A percentile compares a stretch with the other conserved stretches of the same genome.
Evolutionary conservation across 805 yeast species (phyloP).

Genomic region (Monosporozyma aquatica): DNA sequence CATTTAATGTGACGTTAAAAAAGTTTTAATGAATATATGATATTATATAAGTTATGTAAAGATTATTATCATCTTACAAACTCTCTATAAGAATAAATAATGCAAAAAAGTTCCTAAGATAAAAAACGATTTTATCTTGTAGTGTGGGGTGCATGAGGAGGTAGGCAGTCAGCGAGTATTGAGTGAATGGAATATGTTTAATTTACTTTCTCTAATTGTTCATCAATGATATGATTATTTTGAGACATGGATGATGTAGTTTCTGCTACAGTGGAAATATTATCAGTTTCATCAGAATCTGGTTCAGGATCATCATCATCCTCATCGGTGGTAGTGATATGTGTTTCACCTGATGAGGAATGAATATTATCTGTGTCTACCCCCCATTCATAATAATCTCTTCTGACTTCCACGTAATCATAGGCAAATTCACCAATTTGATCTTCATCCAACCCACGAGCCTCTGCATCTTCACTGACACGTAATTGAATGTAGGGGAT

Average conservation of each 20-base stretch:
- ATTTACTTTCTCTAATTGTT: background rate
- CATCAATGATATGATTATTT: constrained; percentile 3
- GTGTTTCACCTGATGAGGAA: constrained; percentile 6
- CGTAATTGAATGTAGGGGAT: constrained; percentile 79
- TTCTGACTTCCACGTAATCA: constrained; percentile 92
- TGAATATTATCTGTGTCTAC: constrained; percentile 21
- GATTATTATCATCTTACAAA: background rate
- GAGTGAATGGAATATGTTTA: too few species aligned
- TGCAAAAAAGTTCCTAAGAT: background rate
- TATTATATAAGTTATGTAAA: background rate
- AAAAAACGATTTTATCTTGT: background rate
- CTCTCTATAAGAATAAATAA: constrained; percentile 1
- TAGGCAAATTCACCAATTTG: constrained; percentile 99
- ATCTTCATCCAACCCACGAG: constrained; percentile 86
- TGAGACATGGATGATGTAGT: background rate
- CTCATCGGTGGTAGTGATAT: constrained; percentile 1
- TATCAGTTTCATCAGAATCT: constrained; percentile 6
- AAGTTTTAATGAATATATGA: constrained; percentile 1
- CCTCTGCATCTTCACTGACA: constrained; percentile 78
- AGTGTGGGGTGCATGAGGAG: too few species aligned
- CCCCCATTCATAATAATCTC: constrained; percentile 64
- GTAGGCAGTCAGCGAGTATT: too few species aligned
- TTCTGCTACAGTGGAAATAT: constrained; percentile 1
- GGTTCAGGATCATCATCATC: constrained; percentile 7
- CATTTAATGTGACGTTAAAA: background rate